phyloP scores from a whole-genome alignment of 73 alveolate species.

The Symbiodinium pilosum region DNA sequence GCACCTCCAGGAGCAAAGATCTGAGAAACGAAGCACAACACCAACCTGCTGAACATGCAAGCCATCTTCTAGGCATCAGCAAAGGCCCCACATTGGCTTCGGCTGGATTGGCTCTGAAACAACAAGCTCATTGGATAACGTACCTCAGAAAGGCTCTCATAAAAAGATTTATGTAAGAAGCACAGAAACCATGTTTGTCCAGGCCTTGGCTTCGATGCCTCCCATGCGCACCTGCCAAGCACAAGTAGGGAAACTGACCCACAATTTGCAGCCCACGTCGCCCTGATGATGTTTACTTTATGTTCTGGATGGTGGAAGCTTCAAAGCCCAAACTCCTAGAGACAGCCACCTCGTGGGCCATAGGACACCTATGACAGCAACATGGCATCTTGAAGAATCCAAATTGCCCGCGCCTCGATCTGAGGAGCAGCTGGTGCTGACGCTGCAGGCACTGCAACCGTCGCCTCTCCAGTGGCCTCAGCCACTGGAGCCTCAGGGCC shows the following conservation, averaged over 20 bases:
- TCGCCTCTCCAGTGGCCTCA: too few relatives aligned
- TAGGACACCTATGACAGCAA: too few relatives aligned
- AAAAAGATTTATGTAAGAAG: neutral
- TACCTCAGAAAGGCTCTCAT: neutral
- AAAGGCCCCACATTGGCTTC: neutral
- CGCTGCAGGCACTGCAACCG: too few relatives aligned
- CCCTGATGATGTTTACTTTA: neutral
- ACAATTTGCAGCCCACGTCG: neutral
- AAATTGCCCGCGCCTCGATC: too few relatives aligned
- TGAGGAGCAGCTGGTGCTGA: too few relatives aligned
- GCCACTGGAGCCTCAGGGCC: too few relatives aligned
- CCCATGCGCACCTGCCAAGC: conserved; percentile 1
- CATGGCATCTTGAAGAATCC: too few relatives aligned
- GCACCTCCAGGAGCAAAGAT: neutral
- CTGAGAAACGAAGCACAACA: too few relatives aligned
- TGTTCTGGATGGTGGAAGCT: neutral
- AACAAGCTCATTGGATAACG: neutral
- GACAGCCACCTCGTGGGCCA: neutral
- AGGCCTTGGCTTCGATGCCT: neutral
- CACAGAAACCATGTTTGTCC: neutral
- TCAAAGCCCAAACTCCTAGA: too few relatives aligned
- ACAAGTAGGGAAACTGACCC: neutral
- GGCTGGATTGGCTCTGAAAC: neutral
- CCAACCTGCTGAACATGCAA: too few relatives aligned
- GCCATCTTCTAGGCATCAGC: neutral